Conservation (phyloP, 2,329 filamentous ascomycete genomes). For the Curvularia lunata region DNA sequence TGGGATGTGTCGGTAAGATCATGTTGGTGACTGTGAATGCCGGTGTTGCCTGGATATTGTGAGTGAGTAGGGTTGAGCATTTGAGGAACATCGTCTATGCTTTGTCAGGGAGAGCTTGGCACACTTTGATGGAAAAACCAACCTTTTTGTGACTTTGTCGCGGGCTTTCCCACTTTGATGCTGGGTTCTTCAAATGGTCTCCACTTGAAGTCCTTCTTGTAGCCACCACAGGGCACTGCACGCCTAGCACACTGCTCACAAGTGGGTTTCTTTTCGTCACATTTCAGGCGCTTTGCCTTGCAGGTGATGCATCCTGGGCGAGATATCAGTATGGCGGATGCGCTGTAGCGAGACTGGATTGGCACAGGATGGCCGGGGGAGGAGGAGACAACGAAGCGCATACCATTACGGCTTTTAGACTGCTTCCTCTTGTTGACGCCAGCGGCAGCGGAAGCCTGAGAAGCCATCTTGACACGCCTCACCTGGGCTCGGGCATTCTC, state of each 20-base stretch:
- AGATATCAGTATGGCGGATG: constrained; percentile 15
- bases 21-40: constrained; percentile 14
- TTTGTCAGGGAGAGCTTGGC: constrained; percentile 16
- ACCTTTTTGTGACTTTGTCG: constrained; percentile 57
- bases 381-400: constrained; percentile 32
- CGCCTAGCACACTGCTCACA: constrained; percentile 71
- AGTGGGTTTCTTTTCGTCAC: constrained; percentile 73
- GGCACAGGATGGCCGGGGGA: background rate
- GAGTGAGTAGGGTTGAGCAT: constrained; percentile 10
- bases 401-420: constrained; percentile 78
- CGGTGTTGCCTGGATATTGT: constrained; percentile 4
- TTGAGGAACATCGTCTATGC: constrained; percentile 18
- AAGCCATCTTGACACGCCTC: constrained; percentile 32
- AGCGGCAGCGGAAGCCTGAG: constrained; percentile 39
- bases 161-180: constrained; percentile 53
- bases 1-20: constrained; percentile 15
- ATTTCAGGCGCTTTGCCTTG: constrained; percentile 75
- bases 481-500: constrained; percentile 17
- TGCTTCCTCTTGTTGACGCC: constrained; percentile 68
- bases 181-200: constrained; percentile 70
- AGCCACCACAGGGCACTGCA: constrained; percentile 71
- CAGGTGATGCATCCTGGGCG: constrained; percentile 71
- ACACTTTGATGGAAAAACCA: constrained; percentile 10
- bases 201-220: constrained; percentile 80
- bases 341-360: background rate